Base-by-base conservation (phyloP, 1,284 basidiomycete species). In the Austroboletus novae-zelandiae region DNA sequence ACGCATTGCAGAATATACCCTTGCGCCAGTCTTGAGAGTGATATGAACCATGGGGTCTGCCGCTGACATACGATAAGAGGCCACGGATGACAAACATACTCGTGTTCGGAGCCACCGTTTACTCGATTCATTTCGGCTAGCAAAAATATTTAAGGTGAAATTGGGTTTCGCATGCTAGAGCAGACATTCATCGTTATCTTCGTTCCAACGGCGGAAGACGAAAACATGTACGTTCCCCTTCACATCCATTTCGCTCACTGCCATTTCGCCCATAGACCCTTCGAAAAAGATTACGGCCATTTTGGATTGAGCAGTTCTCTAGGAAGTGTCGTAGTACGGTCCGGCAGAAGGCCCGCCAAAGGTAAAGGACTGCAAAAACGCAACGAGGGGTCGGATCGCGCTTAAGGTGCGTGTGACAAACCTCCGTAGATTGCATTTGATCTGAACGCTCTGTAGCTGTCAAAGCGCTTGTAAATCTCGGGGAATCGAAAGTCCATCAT, bases 221-320 rank as follows among this genome's bases (percentile, higher is more conserved):
- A n/a, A n/a, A n/a, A n/a, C n/a, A n/a, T n/a, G n/a, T n/a, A n/a
- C 36, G 10, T 36, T 27, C 14, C 49, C 45, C 23, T 51, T 50
- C 27, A 53, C 47, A 13, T 50, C 43, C 18, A 20, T 50, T 25
- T 47, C 49, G 18, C 48, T 53, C 20, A 57, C 40, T n/a, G 43
- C 40, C 34, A 43, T 23, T 46, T 49, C 15, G 10, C 47, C 32
- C 4, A 39, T 20, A 13, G 43, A 45, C 36, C 25, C 45, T 6
- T 45, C 25, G 17, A 41, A 47, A 43, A 44, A 43, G 46, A 30
- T 48, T 43, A 36, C 25, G 34, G 11, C 34, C 37, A 45, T 40
- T 9, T 37, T 43, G 14, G 5, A 20, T n/a, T 23, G 8, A 2
- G 9, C 39, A 11, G 20, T 3, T 45, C 47, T 52, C 43, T 34